These are phyloP conservation scores for Eimeria sp. DNA, from an alignment of 169 alveolate species.

Conservation along the genomic window DNA sequence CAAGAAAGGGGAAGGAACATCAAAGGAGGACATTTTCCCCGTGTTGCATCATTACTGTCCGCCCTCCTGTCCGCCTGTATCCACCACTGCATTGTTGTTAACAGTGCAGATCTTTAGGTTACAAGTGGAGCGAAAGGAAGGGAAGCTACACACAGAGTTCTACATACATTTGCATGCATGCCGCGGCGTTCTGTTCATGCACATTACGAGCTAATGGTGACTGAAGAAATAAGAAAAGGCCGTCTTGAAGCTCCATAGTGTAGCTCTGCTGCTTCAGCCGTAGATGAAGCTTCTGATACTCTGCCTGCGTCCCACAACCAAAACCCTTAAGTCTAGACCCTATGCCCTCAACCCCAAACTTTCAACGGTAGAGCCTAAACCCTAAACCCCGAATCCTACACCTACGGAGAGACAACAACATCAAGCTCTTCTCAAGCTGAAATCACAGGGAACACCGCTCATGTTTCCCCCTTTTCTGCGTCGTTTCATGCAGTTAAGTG, in stretches of 20 bases:
- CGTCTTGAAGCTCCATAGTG: constrained; percentile 77
- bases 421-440: neutral
- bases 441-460: neutral
- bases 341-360: neutral
- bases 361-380: neutral
- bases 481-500: neutral
- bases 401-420: neutral
- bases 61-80: neutral
- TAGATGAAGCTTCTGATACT: constrained; percentile 72
- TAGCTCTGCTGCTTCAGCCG: constrained; percentile 53
- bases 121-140: neutral
- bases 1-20: neutral
- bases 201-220: constrained; percentile 69
- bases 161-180: constrained; percentile 81
- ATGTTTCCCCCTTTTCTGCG: neutral
- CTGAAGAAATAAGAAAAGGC: constrained; percentile 67
- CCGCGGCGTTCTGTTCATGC: constrained; percentile 57
- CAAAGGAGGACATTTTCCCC: neutral
- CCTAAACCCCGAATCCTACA: neutral
- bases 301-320: constrained; percentile 27
- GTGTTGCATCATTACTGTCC: neutral
- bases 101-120: neutral
- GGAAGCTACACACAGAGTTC: neutral
- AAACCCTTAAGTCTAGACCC: neutral
- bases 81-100: neutral